Percentiles rank a stretch among this genome's conserved stretches.
phyloP scores from a whole-genome alignment of 345 rosid species.

The Gossypium arboreum region DNA sequence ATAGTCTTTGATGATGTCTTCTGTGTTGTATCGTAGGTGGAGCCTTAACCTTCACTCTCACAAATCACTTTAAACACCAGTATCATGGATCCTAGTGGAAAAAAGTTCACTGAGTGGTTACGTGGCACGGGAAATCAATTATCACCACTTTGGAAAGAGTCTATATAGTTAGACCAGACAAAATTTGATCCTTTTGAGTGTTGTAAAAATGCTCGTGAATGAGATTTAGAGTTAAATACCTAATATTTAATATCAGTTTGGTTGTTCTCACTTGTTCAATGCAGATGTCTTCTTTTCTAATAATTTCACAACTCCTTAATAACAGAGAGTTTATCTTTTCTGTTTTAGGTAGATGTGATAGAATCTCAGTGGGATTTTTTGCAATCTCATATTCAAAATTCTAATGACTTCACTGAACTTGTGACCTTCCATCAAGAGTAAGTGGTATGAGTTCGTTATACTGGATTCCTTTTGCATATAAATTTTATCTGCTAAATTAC shows the following conservation, averaged over 20 bases:
- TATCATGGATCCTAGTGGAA: conserved; percentile 3
- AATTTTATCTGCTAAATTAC: not conserved
- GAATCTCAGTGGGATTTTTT: conserved; percentile 97
- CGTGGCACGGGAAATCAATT: not conserved
- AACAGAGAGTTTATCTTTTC: not conserved
- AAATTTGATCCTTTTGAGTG: not conserved
- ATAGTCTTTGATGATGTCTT: not conserved
- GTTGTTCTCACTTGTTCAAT: not conserved
- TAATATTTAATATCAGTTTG: not conserved
- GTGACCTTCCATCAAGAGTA: conserved; percentile 97
- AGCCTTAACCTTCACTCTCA: not conserved
- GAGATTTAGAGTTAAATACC: not conserved
- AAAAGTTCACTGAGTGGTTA: not conserved
- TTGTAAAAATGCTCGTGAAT: conserved; percentile 2
- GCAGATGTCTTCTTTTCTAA: not conserved
- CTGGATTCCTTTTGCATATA: conserved; percentile 3
- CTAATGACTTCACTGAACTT: conserved; percentile 88
- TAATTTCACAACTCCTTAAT: not conserved
- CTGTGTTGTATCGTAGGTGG: not conserved
- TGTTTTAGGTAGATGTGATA: conserved; percentile 78
- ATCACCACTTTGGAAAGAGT: not conserved
- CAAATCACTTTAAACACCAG: not conserved
- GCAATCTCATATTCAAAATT: conserved; percentile 77
- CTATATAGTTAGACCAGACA: not conserved
- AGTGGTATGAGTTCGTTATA: conserved; percentile 23